A percentile compares a stretch with the other conserved stretches of the same genome.
These are phyloP conservation scores for Ceratocystis alfenasii DNA, from an alignment of 2,329 filamentous ascomycete genomes.

Conservation along the genomic window DNA sequence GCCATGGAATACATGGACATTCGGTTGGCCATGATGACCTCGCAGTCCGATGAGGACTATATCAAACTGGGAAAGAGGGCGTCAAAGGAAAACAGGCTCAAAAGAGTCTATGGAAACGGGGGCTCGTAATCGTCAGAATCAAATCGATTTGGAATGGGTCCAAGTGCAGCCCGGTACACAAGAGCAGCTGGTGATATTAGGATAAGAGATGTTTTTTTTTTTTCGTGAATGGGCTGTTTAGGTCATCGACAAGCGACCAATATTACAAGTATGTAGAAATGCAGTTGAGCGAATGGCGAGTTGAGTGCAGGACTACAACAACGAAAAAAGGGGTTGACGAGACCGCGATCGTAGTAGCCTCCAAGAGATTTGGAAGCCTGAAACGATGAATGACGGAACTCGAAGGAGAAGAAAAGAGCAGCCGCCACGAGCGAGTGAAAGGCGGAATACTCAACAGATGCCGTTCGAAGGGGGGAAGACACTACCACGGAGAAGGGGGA, in stretches of 20 bases:
- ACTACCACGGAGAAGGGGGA: conserved; percentile 9
- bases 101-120: not conserved
- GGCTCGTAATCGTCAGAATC: not conserved
- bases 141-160: not conserved
- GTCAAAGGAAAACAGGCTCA: not conserved
- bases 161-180: not conserved
- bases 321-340: not conserved
- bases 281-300: not conserved
- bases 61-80: not conserved
- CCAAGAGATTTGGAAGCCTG: no score
- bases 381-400: no score
- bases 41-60: conserved; percentile 14
- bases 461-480: not conserved
- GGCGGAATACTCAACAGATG: not conserved
- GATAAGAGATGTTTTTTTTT: not conserved
- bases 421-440: conserved; percentile 18
- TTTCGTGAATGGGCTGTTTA: not conserved
- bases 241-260: not conserved
- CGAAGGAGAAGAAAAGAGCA: not conserved
- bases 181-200: not conserved
- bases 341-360: no score
- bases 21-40: conserved; percentile 44
- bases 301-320: not conserved
- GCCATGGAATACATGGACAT: conserved; percentile 59
- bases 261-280: not conserved